Conservation (phyloP, 2,329 filamentous ascomycete species). For the Clonostachys solani region DNA sequence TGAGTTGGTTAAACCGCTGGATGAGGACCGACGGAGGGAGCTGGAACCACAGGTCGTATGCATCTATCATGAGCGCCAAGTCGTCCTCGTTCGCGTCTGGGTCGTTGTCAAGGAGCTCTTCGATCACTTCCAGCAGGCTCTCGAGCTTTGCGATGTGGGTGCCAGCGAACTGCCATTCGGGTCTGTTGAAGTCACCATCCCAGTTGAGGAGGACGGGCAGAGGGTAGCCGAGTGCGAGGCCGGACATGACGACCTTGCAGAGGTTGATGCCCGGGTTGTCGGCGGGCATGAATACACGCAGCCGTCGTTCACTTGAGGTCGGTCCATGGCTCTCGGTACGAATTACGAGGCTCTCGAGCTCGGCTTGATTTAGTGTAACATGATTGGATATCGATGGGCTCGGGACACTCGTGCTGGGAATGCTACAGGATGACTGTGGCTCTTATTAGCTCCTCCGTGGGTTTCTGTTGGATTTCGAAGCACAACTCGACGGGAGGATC, state of each 20-base stretch:
- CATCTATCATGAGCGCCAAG: conserved; percentile 27
- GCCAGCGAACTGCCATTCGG: conserved; percentile 28
- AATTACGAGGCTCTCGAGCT: background rate
- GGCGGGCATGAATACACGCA: conserved; percentile 31
- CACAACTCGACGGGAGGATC: too few species aligned
- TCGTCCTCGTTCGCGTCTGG: conserved; percentile 17
- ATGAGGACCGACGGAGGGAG: conserved; percentile 29
- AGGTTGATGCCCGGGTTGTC: conserved; percentile 27
- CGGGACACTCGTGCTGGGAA: too few species aligned
- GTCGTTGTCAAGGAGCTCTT: conserved; percentile 15
- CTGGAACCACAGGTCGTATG: conserved; percentile 33
- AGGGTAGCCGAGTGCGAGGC: conserved; percentile 29
- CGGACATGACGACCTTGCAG: conserved; percentile 31
- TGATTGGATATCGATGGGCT: too few species aligned
- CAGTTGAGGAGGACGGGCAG: conserved; percentile 29
- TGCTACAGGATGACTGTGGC: too few species aligned
- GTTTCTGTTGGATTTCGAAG: too few species aligned
- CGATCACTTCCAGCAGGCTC: conserved; percentile 20
- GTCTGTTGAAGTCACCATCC: conserved; percentile 27
- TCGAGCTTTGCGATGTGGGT: conserved; percentile 32
- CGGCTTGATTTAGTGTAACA: background rate
- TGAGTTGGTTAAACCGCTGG: conserved; percentile 25
- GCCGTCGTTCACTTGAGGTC: conserved; percentile 10
- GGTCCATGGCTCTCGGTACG: background rate
- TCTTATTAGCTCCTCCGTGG: too few species aligned